Evolutionary conservation across 768 basidiomycete species (phyloP).

Genomic region (Megacollybia marginata): DNA sequence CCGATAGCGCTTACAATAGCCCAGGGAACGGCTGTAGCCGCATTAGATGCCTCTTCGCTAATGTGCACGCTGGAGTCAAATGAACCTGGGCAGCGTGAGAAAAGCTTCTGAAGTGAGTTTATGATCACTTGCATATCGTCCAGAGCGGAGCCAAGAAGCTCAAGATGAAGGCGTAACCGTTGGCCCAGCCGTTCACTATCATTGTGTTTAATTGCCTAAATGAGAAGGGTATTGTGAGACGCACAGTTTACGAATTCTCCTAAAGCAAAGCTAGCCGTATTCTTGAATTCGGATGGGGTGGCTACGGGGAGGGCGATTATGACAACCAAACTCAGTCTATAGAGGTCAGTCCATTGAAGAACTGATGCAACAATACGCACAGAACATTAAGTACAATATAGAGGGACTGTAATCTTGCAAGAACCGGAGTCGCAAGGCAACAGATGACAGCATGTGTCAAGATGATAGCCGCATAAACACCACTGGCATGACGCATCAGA

Average conservation of each 20-base stretch:
- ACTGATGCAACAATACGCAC: conserved; percentile 10
- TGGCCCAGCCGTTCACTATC: conserved; percentile 23
- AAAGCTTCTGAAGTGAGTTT: background rate
- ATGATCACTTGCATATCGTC: conserved; percentile 8
- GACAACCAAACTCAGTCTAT: conserved; percentile 23
- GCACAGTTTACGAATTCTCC: conserved; percentile 25
- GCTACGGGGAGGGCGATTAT: conserved; percentile 34
- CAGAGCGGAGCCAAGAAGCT: conserved; percentile 13
- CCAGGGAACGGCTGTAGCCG: conserved; percentile 45
- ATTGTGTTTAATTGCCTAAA: background rate
- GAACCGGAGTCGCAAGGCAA: conserved; percentile 43
- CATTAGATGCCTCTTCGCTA: conserved; percentile 48
- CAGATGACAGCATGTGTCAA: conserved; percentile 46
- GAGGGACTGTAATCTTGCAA: conserved; percentile 53
- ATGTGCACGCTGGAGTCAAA: conserved; percentile 41
- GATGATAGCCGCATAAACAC: conserved; percentile 45
- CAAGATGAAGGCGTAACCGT: conserved; percentile 38
- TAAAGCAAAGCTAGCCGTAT: conserved; percentile 30
- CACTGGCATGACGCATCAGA: conserved; percentile 23
- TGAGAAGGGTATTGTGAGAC: conserved; percentile 3
- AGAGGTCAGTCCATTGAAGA: background rate
- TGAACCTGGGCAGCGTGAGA: conserved; percentile 22
- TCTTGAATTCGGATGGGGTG: conserved; percentile 27
- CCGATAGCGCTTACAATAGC: conserved; percentile 38
- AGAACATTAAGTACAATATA: conserved; percentile 33